Base-by-base conservation (phyloP, 306 rosid genomes). In the Astragalus glycyphyllos region DNA sequence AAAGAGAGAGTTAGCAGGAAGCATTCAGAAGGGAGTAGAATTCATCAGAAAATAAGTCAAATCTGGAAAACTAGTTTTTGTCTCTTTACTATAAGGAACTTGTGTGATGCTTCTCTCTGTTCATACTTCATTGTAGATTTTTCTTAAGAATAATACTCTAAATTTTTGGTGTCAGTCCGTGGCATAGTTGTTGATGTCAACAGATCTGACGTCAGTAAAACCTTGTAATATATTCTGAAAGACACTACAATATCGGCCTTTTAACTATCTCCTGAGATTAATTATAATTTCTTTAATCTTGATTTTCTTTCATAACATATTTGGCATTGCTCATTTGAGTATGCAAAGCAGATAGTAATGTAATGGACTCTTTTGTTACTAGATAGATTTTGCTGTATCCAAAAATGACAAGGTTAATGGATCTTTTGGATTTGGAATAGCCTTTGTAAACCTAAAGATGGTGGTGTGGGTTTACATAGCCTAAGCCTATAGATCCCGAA, bases 21-120 rank as follows among this genome's bases (percentile, higher is more conserved):
- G 87, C 82, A 87, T 87, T 47, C 89, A 87, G 74, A 87, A 86
- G 79, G 96, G 91, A 15, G 16, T 82, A 46, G 84, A 85, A 12
- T 90, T 90, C 72, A 81, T 87, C 79, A 87, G 54, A 70, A 75
- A 75, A 56, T 68, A 73, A 77, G 20, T 48, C 66, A 41, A 70
- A 56, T 56, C 15, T 40, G n/a, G 38, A 26, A 56, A 31, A 7
- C 15, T 57, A 40, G 55, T 60, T 68, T 66, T 61, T 68, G 69
- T 55, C 46, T 46, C 82, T 53, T 41, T 8, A 11, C 38, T 35
- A 44, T 31, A 44, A 64, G 16, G 58, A 74, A 45, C 53, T 42
- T 69, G 17, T 69, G 67, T 74, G 56, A 69, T 68, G 54, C 49
- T 42, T 65, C 56, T 11, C 42, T 34, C 23, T 70, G 75, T 82